A percentile compares a stretch with the other conserved stretches of the same genome.
phyloP scores from a whole-genome alignment of 768 basidiomycete species.

The Tremella mesenterica region DNA sequence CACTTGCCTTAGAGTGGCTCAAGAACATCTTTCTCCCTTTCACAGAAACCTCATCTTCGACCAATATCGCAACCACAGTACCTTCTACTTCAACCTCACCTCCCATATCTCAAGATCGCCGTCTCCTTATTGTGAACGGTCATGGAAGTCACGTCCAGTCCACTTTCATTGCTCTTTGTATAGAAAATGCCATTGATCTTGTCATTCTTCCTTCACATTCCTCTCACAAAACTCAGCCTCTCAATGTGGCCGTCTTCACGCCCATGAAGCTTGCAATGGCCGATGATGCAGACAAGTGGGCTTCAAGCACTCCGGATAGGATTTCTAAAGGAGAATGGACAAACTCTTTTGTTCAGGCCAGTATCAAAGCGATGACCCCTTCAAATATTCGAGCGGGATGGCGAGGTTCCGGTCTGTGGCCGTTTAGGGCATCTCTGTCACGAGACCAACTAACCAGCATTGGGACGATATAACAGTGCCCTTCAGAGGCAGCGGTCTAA shows the following conservation, averaged over 20 bases:
- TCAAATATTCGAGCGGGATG: background rate
- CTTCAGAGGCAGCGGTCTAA: no score
- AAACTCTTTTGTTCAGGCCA: background rate
- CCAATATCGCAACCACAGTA: no score
- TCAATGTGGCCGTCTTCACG: no score
- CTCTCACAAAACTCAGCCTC: no score
- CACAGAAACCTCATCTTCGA: background rate
- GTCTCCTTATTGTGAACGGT: conserved; percentile 10
- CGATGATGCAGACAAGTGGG: no score
- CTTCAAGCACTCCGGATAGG: background rate
- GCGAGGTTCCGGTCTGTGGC: background rate
- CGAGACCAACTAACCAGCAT: no score
- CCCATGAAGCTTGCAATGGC: background rate
- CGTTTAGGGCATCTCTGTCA: background rate
- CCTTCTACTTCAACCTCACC: no score
- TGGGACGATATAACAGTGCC: no score
- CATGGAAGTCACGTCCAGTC: conserved; percentile 7
- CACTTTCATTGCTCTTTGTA: conserved; percentile 1
- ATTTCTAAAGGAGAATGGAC: background rate
- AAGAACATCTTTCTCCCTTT: conserved; percentile 4
- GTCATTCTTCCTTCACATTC: no score
- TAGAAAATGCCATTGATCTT: conserved; percentile 4
- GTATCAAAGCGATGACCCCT: background rate
- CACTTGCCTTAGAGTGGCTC: conserved; percentile 1
- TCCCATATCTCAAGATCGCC: background rate